These are phyloP conservation scores for Malassezia dermatis DNA, from an alignment of 1,284 basidiomycete species.

Conservation along the genomic window DNA sequence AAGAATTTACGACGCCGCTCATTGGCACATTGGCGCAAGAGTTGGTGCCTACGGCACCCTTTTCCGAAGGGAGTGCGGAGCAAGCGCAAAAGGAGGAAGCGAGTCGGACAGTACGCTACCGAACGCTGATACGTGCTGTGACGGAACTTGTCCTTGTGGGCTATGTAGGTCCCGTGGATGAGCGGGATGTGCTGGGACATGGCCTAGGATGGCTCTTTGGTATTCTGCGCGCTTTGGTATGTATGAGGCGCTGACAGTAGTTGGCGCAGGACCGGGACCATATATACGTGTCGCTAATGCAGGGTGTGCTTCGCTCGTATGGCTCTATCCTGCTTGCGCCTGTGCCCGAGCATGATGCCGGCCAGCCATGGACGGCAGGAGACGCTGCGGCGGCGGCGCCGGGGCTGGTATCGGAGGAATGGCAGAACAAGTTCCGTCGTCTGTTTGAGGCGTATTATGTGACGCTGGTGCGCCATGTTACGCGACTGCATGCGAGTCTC, in stretches of 20 bases:
- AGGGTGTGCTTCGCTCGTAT: constrained; percentile 74
- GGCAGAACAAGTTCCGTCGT: constrained; percentile 75
- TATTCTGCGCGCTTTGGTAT: constrained; percentile 50
- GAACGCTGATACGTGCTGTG: constrained; percentile 72
- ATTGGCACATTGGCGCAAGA: constrained; percentile 59
- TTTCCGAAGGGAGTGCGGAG: constrained; percentile 58
- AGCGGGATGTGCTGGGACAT: neutral
- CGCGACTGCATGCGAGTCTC: constrained; percentile 59
- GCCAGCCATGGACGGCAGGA: neutral
- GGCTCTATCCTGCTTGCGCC: constrained; percentile 62
- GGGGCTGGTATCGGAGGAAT: constrained; percentile 56
- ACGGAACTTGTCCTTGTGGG: constrained; percentile 82
- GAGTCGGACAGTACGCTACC: constrained; percentile 66
- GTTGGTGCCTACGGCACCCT: constrained; percentile 53
- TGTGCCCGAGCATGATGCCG: constrained; percentile 6
- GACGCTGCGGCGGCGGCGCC: neutral
- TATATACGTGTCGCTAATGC: constrained; percentile 70
- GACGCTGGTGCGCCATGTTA: constrained; percentile 75
- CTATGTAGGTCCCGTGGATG: constrained; percentile 48
- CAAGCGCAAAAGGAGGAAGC: constrained; percentile 89
- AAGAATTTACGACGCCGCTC: constrained; percentile 63
- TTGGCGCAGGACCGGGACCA: constrained; percentile 74
- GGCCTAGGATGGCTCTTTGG: constrained; percentile 56
- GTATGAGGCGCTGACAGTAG: neutral
- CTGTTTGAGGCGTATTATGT: constrained; percentile 91